Evolutionary conservation across 768 basidiomycete species (phyloP).

Genomic region (Sutorius australiensis): DNA sequence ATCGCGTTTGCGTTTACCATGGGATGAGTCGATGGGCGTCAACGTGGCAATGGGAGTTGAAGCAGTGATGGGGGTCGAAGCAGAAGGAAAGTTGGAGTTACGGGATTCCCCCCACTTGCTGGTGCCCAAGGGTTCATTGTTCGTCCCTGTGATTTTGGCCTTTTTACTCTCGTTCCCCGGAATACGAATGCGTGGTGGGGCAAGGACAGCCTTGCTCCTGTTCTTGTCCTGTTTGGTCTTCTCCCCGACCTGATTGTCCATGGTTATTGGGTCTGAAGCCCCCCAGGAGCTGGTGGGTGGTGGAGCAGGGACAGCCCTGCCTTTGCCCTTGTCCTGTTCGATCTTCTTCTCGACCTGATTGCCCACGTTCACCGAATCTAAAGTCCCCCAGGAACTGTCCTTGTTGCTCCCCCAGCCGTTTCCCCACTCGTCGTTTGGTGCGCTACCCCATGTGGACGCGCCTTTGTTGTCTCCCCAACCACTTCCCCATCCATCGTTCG

Average conservation of each 20-base stretch:
- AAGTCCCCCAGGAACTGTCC: background rate
- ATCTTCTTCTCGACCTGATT: background rate
- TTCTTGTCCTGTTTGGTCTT: constrained; percentile 2
- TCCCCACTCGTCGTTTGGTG: constrained; percentile 7
- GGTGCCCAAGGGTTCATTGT: constrained; percentile 15
- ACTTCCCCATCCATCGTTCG: background rate
- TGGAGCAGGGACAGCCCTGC: constrained; percentile 16
- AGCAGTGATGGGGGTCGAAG: constrained; percentile 6
- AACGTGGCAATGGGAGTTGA: constrained; percentile 10
- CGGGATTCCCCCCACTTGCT: constrained; percentile 15
- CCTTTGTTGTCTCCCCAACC: constrained; percentile 1
- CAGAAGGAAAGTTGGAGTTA: background rate
- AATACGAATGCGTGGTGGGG: constrained; percentile 27
- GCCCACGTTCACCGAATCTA: constrained; percentile 12
- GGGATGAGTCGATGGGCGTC: constrained; percentile 18
- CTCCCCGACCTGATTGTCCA: constrained; percentile 5
- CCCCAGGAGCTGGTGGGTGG: constrained; percentile 14
- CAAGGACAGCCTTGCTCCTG: constrained; percentile 10
- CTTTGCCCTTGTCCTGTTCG: constrained; percentile 6
- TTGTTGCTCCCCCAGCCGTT: constrained; percentile 1
- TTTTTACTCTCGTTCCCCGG: constrained; percentile 14
- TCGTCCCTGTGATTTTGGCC: constrained; percentile 23
- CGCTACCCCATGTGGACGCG: background rate
- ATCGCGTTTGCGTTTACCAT: constrained; percentile 27
- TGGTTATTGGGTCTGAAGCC: constrained; percentile 6